Conservation (phyloP, 1,139 yeast genomes). For the Groenewaldozyma auringiensis region DNA sequence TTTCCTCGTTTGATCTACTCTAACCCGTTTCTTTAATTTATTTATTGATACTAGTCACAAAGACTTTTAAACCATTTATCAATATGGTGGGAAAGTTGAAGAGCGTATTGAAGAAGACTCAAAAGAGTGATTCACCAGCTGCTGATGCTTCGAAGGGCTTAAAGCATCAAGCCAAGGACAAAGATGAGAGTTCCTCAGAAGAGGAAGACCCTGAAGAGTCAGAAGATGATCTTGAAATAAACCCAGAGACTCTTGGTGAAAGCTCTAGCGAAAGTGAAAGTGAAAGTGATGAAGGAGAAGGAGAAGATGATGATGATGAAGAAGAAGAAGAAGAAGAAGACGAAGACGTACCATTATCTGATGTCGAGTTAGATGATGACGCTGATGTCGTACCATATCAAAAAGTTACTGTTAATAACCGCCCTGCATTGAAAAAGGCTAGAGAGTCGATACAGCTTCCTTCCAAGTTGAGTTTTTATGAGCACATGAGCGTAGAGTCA, state of each 20-base stretch:
- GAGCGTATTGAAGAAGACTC: conserved; percentile 18
- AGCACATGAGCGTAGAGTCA: conserved; percentile 70
- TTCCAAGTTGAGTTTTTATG: conserved; percentile 59
- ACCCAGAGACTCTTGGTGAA: conserved; percentile 5
- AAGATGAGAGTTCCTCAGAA: conserved; percentile 9
- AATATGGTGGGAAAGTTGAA: conserved; percentile 9
- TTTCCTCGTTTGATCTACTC: not conserved
- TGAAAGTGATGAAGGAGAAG: conserved; percentile 23
- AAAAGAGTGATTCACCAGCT: conserved; percentile 18
- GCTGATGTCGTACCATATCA: conserved; percentile 88
- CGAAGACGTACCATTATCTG: conserved; percentile 45
- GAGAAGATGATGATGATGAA: conserved; percentile 26
- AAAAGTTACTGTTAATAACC: conserved; percentile 56
- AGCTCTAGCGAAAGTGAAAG: conserved; percentile 19
- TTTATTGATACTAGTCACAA: not conserved
- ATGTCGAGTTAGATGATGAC: conserved; percentile 73
- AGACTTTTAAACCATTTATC: not conserved
- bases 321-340: conserved; percentile 44
- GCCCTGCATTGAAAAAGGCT: conserved; percentile 32
- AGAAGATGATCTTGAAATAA: conserved; percentile 11
- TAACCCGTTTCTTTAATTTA: not conserved
- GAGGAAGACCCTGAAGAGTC: conserved; percentile 15
- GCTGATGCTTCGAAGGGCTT: conserved; percentile 8
- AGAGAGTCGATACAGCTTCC: conserved; percentile 31
- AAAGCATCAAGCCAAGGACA: conserved; percentile 7